Evolutionary conservation across 2,329 filamentous ascomycete species (phyloP).

Genomic region (Neospermospora avenae): DNA sequence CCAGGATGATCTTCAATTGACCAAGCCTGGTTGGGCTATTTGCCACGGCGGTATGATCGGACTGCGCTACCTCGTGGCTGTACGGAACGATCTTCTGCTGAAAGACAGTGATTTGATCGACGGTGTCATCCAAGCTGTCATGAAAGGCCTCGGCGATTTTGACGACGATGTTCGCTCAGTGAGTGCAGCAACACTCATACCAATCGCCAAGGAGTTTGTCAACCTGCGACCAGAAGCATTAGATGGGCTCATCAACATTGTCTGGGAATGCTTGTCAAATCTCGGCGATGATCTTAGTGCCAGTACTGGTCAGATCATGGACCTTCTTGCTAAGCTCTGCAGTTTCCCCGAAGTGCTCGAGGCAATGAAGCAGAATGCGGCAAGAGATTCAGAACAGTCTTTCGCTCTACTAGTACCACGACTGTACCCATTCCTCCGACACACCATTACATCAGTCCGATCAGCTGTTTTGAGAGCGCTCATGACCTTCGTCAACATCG

Average conservation of each 20-base stretch:
- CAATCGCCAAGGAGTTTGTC: slow-evolving; percentile 94
- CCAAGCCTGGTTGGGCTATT: slow-evolving; percentile 82
- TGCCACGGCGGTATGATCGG: slow-evolving; percentile 99
- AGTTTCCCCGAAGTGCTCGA: slow-evolving; percentile 89
- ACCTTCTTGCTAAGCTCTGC: slow-evolving; percentile 91
- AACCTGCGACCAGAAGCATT: slow-evolving; percentile 75
- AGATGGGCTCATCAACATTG: slow-evolving; percentile 82
- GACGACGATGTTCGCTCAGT: slow-evolving; percentile 97
- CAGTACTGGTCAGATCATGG: slow-evolving; percentile 98
- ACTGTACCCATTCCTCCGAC: slow-evolving; percentile 91
- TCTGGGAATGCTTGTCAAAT: slow-evolving; percentile 96
- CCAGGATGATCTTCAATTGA: slow-evolving; percentile 75
- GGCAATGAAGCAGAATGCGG: slow-evolving; percentile 89
- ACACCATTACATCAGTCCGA: slow-evolving; percentile 94
- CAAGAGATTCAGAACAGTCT: slow-evolving; percentile 77
- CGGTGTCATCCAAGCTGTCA: slow-evolving; percentile 86
- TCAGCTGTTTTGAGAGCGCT: slow-evolving; percentile 90
- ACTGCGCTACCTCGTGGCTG: slow-evolving; percentile 88
- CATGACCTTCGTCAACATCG: slow-evolving; percentile 86
- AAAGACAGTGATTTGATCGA: slow-evolving; percentile 84
- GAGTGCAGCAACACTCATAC: slow-evolving; percentile 94
- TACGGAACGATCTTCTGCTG: slow-evolving; percentile 86
- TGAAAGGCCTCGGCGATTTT: slow-evolving; percentile 85
- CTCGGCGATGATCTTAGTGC: slow-evolving; percentile 96
- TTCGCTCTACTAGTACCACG: slow-evolving; percentile 91